Evolutionary conservation across 2,329 filamentous ascomycete genomes (phyloP), one percentile per base, ranked within the genome.

Genomic region (Ceratocystis harringtonii): DNA sequence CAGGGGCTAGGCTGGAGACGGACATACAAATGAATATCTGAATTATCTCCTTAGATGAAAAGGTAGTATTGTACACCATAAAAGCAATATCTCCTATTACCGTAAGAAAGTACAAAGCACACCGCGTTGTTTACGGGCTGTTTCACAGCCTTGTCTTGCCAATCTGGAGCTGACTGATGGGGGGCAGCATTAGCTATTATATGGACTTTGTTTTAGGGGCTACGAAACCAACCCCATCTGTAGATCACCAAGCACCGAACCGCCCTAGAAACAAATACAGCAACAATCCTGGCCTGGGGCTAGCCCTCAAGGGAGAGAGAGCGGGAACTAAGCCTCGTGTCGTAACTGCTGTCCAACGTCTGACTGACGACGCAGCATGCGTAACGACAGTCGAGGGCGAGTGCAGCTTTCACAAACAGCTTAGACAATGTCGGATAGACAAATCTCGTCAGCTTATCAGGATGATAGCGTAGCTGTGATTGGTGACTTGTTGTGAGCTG

Each of bases 1-100:
- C 19, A 28, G 25, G 52, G 30, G 19, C 52, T 57, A 57, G 25
- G 17, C 52, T 17, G 17, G 8, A 36, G 12, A 58, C 4, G 28
- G 28, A 58, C 52, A 58, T 58, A 19, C 52, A 22, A 58, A 58
- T 58, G 52, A 58, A 58, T 58, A 32, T 58, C 52, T 32, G 28
- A 30, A 58, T 58, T 7, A 19, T 58, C 3, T 58, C 15, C 22
- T n/a, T 22, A 22, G 22, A 25, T 52, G 48, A 5, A 17, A 5
- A 52, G 48, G 48, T 8, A 52, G 19, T 25, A 25, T 52, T 25
- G 19, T 12, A 36, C 17, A 32, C 52, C 28, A n/a, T 17, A 12
- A 36, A 58, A 17, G 10, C 12, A 12, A 15, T n/a, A 58, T 32
- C 25, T 5, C 52, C 12, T 28, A 30, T 30, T 1, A 22, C 45